Base-by-base conservation (phyloP, 2,329 filamentous ascomycete genomes). In the Aspergillus sp. region DNA sequence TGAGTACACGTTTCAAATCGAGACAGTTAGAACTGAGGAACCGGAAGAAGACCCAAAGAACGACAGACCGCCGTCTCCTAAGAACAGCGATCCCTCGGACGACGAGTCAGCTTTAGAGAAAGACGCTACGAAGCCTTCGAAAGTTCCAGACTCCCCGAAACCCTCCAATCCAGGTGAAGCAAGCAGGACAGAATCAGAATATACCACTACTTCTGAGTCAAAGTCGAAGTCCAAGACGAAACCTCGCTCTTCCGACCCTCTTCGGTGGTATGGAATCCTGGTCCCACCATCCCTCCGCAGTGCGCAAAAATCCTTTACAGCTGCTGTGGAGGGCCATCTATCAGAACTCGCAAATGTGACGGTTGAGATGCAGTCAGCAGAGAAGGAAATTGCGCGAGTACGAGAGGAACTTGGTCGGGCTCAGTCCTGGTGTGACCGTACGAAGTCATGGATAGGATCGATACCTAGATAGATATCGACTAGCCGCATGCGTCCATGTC, bases 181-280 rank as follows among this genome's bases (percentile, higher is more conserved):
- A 11, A 16, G 33, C 1, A 38, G 53, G 38, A 24, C 47, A 13
- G 54, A 55, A 17, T 30, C 22, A 13, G 47, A 51, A 19, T 13
- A 41, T 16, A 36, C 40, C 14, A 13, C 45, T 45, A 43, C 53
- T 22, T 32, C 50, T 53, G 48, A 55, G 42, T 45, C 55, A 49
- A 57, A 57, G 52, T 49, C 52, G 53, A 17, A n/a, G 3, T 55
- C 49, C 52, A 61, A 64, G 50, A 65, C 63, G 56, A 62, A 61
- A 24, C 53, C 64, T 53, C 63, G 60, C 42, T 66, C 68, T 17
- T 62, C 64, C 45, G 72, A 80, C 53, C 77, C 77, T 7, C 59
- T 79, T 20, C 66, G 68, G 19, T 79, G 76, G 76, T 80, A 77
- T 58, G 77, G 77, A 5, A 74, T 79, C 38, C 64, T 80, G 11